Conservation (phyloP, 1,284 basidiomycete species). For the Salmacisia buchloeana region DNA sequence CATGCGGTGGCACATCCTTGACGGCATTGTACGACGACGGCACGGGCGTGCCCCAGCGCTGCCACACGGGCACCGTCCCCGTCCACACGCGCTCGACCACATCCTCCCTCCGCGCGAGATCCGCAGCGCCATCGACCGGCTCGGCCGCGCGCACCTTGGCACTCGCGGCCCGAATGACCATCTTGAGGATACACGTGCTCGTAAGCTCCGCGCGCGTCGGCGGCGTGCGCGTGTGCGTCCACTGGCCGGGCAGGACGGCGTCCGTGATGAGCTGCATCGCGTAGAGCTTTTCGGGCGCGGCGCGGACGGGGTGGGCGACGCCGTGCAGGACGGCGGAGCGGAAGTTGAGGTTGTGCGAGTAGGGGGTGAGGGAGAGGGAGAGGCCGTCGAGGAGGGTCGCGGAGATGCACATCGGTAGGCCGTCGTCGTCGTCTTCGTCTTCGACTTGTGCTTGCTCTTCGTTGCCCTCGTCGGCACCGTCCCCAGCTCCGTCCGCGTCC, state of each 20-base stretch:
- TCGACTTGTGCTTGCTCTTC: no score
- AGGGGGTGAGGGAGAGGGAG: no score
- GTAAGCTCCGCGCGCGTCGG: background rate
- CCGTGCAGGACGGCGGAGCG: no score
- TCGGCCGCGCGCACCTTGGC: slow-evolving; percentile 1
- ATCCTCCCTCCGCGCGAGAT: slow-evolving; percentile 3
- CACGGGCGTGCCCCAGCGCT: background rate
- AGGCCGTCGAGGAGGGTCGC: no score
- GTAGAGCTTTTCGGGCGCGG: no score
- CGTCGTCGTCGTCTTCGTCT: no score
- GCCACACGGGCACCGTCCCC: background rate
- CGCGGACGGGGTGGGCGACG: no score
- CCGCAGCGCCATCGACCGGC: background rate
- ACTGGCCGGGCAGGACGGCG: background rate
- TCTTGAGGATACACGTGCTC: background rate
- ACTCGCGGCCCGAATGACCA: background rate
- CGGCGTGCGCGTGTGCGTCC: background rate
- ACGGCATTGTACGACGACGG: background rate
- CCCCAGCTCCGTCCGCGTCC: no score
- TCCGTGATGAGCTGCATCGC: no score
- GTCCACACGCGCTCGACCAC: background rate
- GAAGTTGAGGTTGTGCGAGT: no score
- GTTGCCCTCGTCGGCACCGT: no score
- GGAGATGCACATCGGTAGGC: no score
- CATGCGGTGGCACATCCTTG: background rate